phyloP scores from a whole-genome alignment of 768 basidiomycete genomes.

The Tylopilus felleus region DNA sequence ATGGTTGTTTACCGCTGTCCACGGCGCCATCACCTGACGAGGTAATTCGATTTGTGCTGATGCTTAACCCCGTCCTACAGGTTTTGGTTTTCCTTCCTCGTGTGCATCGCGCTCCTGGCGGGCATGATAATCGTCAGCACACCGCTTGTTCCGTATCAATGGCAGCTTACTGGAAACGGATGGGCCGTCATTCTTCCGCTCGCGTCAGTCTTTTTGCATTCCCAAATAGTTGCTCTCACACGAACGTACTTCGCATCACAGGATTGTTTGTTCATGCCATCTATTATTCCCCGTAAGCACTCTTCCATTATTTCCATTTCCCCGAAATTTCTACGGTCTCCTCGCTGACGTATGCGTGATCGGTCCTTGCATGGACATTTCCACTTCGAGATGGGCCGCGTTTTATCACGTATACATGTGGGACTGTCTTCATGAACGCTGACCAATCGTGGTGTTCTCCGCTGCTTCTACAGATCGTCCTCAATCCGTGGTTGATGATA shows the following conservation, averaged over 20 bases:
- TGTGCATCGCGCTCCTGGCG: conserved; percentile 49
- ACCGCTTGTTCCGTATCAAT: conserved; percentile 57
- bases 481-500: conserved; percentile 89
- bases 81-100: conserved; percentile 40
- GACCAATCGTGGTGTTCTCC: conserved; percentile 8
- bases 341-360: not conserved
- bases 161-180: conserved; percentile 53
- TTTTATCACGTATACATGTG: not conserved
- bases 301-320: conserved; percentile 13
- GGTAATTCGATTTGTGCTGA: conserved; percentile 15
- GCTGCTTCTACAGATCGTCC: conserved; percentile 52
- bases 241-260: conserved; percentile 24
- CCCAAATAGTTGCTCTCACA: not conserved
- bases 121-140: conserved; percentile 58
- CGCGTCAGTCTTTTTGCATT: conserved; percentile 42
- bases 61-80: conserved; percentile 15
- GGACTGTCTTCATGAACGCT: conserved; percentile 5
- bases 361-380: conserved; percentile 10
- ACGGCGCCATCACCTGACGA: conserved; percentile 2
- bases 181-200: conserved; percentile 82
- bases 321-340: not conserved
- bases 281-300: conserved; percentile 69
- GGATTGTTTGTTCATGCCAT: conserved; percentile 62
- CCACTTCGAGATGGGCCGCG: not conserved
- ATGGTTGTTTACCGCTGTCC: not conserved